Evolutionary conservation across 2,329 filamentous ascomycete species (phyloP), one percentile per base, ranked within the genome.

Genomic region (Fusarium protoensiforme): DNA sequence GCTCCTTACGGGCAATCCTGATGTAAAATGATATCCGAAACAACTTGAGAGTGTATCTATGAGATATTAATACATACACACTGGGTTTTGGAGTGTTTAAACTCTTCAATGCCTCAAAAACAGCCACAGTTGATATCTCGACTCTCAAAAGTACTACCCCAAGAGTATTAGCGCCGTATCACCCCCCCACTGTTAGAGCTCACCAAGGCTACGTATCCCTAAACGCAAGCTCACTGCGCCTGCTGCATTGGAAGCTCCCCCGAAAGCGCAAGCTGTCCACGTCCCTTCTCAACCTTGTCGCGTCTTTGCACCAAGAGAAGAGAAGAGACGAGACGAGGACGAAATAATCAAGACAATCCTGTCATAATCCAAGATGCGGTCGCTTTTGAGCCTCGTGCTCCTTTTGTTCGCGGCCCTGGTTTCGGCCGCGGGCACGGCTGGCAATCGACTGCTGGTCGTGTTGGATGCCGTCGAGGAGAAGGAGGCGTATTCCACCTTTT

Each of bases 381-480:
- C 92, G 86, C 84, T 92, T 81, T 83, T 93, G 84, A 92, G 92
- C 78, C 87, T 94, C 80, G 84, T 94, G 74, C 83, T 94, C 69
- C 85, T 95, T 78, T 86, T 90, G 73, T 87, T 94, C 72, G 85
- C 90, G 72, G 88, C 92, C 79, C 85, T 91, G 66, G 93, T 90
- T 75, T 89, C 92, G 82, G 95, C 95, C 65, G 85, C 93, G 79
- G 98, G 95, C 86, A 92, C 92, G 72, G 88, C 91, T 57, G 96
- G 96, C 68, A 90, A 89, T 83, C 90, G 94, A 80, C 84, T 98
- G 83, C 87, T 99, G 79, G 95, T 97, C 69, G 89, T 99, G 67
- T 84, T 98, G 61, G 96, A 98, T 79, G 93, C 97, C 78, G 87
- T 91, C 72, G 88, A 90, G 46, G 94, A 98, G 80, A 94, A 95